Conservation (phyloP, 1,284 basidiomycete genomes). For the Papiliotrema fonsecae region DNA sequence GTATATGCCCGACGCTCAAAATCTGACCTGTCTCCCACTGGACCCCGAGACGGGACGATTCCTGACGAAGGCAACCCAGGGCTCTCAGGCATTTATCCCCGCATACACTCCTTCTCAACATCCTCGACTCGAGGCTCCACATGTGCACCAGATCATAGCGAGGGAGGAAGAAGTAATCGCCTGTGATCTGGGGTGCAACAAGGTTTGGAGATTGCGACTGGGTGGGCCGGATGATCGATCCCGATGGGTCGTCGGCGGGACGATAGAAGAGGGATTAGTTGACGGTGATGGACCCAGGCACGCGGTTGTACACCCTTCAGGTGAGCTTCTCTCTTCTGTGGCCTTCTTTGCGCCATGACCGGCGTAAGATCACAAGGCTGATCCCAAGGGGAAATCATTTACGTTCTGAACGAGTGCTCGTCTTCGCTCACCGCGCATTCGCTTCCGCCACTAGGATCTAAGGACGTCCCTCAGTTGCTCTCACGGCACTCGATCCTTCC, state of each 20-base stretch:
- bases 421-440: constrained; percentile 14
- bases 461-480: not conserved
- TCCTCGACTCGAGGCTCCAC: constrained; percentile 19
- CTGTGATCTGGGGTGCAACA: constrained; percentile 24
- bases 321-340: constrained; percentile 6
- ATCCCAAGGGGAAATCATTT: constrained; percentile 9
- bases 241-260: not conserved
- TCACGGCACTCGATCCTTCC: constrained; percentile 15
- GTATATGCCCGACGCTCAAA: constrained; percentile 14
- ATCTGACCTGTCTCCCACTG: constrained; percentile 15
- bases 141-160: constrained; percentile 24
- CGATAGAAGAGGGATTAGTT: constrained; percentile 9
- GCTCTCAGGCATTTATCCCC: constrained; percentile 10
- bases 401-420: constrained; percentile 22
- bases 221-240: not conserved
- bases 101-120: constrained; percentile 12
- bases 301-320: constrained; percentile 19
- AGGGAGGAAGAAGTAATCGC: constrained; percentile 17
- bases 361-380: not conserved
- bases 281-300: constrained; percentile 26
- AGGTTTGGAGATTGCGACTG: constrained; percentile 18
- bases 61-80: not conserved
- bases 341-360: not conserved
- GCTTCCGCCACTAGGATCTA: constrained; percentile 3
- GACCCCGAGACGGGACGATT: constrained; percentile 13